phyloP scores from a whole-genome alignment of 345 rosid genomes.

The Gossypium bickii region DNA sequence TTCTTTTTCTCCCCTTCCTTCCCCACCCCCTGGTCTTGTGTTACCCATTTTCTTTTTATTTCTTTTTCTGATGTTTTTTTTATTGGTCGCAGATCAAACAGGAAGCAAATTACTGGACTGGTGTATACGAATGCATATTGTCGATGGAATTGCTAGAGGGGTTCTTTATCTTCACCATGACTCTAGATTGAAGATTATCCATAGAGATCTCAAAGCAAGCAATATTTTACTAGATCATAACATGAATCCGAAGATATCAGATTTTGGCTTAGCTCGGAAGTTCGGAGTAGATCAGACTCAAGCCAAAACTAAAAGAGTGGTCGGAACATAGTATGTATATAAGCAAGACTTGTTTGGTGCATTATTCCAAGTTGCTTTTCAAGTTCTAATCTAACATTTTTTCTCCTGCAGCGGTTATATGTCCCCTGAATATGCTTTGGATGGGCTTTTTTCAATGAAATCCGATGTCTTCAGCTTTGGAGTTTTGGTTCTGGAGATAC shows the following conservation, averaged over 20 bases:
- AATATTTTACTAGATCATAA: slow-evolving; percentile 26
- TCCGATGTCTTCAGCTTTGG: slow-evolving; percentile 16
- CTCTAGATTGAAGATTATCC: neutral
- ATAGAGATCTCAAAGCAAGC: slow-evolving; percentile 12
- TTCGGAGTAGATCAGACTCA: slow-evolving; percentile 19
- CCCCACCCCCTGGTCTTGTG: no score
- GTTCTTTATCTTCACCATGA: slow-evolving; percentile 51
- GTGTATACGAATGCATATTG: neutral
- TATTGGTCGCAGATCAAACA: neutral
- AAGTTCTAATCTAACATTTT: neutral
- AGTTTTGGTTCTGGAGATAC: neutral
- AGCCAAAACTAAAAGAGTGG: slow-evolving; percentile 37
- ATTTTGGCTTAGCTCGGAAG: slow-evolving; percentile 34
- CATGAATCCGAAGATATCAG: slow-evolving; percentile 32
- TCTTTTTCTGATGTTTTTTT: neutral
- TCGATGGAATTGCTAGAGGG: slow-evolving; percentile 22
- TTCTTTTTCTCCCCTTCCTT: no score
- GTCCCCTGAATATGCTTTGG: slow-evolving; percentile 13
- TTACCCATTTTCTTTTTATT: no score
- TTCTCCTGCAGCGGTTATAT: slow-evolving; percentile 8
- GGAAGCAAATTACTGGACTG: neutral
- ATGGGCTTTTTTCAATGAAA: slow-evolving; percentile 2
- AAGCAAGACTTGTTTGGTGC: slow-evolving; percentile 12
- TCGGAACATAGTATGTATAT: slow-evolving; percentile 39
- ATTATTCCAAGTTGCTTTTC: neutral